Evolutionary conservation across 2,329 filamentous ascomycete species (phyloP).

Genomic region (Fusarium sambucinum): DNA sequence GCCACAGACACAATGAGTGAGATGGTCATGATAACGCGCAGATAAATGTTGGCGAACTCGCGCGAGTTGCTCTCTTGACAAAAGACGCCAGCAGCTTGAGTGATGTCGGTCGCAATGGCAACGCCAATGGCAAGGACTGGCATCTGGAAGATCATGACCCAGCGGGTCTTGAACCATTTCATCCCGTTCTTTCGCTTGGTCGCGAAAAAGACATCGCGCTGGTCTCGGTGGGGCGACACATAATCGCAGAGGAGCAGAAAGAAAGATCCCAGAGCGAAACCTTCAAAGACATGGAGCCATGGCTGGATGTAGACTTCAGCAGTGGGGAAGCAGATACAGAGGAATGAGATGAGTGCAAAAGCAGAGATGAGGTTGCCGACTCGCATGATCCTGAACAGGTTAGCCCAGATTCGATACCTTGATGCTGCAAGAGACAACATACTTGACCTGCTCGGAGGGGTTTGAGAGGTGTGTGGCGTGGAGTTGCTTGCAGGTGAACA

Average conservation of each 20-base stretch:
- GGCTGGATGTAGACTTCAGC: slow-evolving; percentile 36
- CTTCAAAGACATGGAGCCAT: slow-evolving; percentile 37
- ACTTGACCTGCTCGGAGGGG: slow-evolving; percentile 43
- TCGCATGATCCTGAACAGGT: slow-evolving; percentile 27
- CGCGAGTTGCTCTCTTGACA: slow-evolving; percentile 28
- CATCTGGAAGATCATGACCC: slow-evolving; percentile 44
- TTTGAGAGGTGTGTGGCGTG: slow-evolving; percentile 41
- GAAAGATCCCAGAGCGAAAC: slow-evolving; percentile 36
- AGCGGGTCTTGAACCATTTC: slow-evolving; percentile 42
- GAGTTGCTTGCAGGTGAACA: slow-evolving; percentile 28
- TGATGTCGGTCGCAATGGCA: slow-evolving; percentile 32
- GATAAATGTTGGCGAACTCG: slow-evolving; percentile 35
- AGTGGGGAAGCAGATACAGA: slow-evolving; percentile 22
- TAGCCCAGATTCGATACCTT: neutral
- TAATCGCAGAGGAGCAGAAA: slow-evolving; percentile 44
- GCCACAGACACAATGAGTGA: slow-evolving; percentile 30
- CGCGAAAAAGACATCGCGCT: slow-evolving; percentile 42
- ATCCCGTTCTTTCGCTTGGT: slow-evolving; percentile 36
- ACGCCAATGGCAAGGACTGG: slow-evolving; percentile 27
- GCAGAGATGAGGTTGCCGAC: slow-evolving; percentile 34
- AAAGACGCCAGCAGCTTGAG: slow-evolving; percentile 31
- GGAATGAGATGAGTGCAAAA: slow-evolving; percentile 36
- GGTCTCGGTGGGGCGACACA: slow-evolving; percentile 30
- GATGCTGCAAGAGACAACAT: neutral
- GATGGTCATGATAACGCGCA: slow-evolving; percentile 12